phyloP scores from a whole-genome alignment of 768 basidiomycete species.

The Dioszegia aurantiaca region DNA sequence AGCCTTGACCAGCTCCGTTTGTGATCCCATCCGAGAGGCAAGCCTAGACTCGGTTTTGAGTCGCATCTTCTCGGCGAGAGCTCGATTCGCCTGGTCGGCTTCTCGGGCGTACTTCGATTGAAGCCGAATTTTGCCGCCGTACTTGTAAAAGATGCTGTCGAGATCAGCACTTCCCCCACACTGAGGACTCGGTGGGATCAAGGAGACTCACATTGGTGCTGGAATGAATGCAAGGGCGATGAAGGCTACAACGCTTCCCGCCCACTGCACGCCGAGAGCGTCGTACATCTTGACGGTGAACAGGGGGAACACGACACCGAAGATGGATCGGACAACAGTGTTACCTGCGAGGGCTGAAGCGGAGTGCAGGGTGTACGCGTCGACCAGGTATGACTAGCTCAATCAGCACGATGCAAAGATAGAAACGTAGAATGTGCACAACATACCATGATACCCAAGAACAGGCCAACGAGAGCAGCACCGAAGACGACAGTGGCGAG shows the following conservation, averaged over 20 bases:
- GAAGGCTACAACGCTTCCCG: constrained; percentile 34
- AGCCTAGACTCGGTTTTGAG: constrained; percentile 1
- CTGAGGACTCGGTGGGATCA: background rate
- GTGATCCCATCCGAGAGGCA: background rate
- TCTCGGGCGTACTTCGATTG: constrained; percentile 26
- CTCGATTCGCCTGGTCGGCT: constrained; percentile 33
- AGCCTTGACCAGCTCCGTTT: background rate
- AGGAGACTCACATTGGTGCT: constrained; percentile 28
- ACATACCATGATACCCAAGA: constrained; percentile 58
- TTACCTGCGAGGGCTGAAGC: constrained; percentile 69
- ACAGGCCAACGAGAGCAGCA: constrained; percentile 60
- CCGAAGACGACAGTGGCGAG: constrained; percentile 66
- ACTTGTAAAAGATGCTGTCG: constrained; percentile 26
- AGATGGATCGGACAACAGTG: constrained; percentile 63
- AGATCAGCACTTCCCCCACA: background rate
- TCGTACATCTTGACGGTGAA: constrained; percentile 48
- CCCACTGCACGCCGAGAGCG: constrained; percentile 50
- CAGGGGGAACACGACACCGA: constrained; percentile 57
- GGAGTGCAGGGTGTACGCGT: constrained; percentile 62
- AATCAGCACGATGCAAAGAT: constrained; percentile 46
- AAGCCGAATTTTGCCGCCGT: constrained; percentile 27
- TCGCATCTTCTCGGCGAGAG: constrained; percentile 15
- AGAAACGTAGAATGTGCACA: background rate
- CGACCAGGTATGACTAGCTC: constrained; percentile 61
- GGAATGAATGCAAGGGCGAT: constrained; percentile 36